Percentiles rank a stretch among this genome's conserved stretches.
Conservation (phyloP, 225 moss, liverwort and hornwort genomes). For the Pleurozium schreberi region DNA sequence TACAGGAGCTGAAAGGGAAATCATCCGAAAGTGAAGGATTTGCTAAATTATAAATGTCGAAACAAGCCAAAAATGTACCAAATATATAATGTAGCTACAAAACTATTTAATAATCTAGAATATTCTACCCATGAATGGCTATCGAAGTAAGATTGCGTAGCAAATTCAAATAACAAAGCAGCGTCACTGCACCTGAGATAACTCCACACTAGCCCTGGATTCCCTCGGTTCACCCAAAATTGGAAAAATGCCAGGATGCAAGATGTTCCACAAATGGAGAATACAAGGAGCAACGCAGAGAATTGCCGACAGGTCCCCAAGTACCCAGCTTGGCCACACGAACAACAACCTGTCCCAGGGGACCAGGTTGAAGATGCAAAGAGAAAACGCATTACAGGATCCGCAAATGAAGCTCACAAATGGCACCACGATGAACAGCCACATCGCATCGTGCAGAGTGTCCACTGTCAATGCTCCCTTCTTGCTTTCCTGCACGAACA, state of each 20-base stretch:
- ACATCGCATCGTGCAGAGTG: constrained; percentile 94
- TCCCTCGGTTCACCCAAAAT: constrained; percentile 18
- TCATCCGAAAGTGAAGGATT: not conserved
- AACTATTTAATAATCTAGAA: not conserved
- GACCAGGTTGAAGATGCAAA: constrained; percentile 55
- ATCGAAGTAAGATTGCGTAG: not conserved
- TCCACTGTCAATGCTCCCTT: constrained; percentile 72
- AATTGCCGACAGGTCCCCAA: constrained; percentile 74
- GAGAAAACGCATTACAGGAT: constrained; percentile 57
- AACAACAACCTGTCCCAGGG: constrained; percentile 54
- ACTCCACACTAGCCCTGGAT: not conserved
- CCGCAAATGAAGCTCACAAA: constrained; percentile 62
- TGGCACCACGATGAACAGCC: constrained; percentile 80
- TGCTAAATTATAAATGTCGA: not conserved
- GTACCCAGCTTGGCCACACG: constrained; percentile 88
- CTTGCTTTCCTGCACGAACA: constrained; percentile 52
- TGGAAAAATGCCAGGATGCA: constrained; percentile 35
- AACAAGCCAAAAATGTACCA: not conserved
- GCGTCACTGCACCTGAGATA: not conserved
- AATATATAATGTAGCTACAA: not conserved
- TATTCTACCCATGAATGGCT: not conserved
- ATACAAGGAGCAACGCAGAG: constrained; percentile 87
- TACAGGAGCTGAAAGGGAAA: not conserved
- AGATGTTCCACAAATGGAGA: constrained; percentile 71
- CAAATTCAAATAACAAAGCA: not conserved